A percentile compares a stretch with the other conserved stretches of the same genome.
These are phyloP conservation scores for Tephrocybe sp. DNA, from an alignment of 768 basidiomycete species.

Conservation along the genomic window DNA sequence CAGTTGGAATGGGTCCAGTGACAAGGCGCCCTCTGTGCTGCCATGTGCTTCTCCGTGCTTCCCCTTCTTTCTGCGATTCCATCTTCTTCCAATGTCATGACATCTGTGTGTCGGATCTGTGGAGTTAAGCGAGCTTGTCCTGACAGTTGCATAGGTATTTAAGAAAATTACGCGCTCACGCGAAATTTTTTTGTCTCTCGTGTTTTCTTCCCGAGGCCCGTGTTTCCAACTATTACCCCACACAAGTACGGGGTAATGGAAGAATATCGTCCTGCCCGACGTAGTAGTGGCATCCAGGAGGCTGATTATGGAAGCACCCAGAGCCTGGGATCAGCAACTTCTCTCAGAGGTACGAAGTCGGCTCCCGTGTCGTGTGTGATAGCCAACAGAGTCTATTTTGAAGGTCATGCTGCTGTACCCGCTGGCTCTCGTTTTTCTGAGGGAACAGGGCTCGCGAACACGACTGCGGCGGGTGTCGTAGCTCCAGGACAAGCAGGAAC, in stretches of 20 bases:
- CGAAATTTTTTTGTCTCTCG: slow-evolving; percentile 11
- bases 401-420: slow-evolving; percentile 34
- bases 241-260: slow-evolving; percentile 30
- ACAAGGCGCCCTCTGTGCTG: slow-evolving; percentile 13
- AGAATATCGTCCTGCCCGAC: slow-evolving; percentile 29
- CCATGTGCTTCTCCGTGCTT: slow-evolving; percentile 28
- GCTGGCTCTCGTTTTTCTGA: slow-evolving; percentile 28
- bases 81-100: too few species aligned
- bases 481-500: slow-evolving; percentile 11
- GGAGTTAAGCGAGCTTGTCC: slow-evolving; percentile 5
- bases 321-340: slow-evolving; percentile 30
- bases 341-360: slow-evolving; percentile 30
- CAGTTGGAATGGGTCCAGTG: slow-evolving; percentile 19
- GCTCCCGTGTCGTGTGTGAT: not conserved
- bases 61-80: slow-evolving; percentile 20
- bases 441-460: slow-evolving; percentile 19
- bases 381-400: not conserved
- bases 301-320: slow-evolving; percentile 25
- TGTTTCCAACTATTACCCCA: slow-evolving; percentile 11
- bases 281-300: slow-evolving; percentile 34
- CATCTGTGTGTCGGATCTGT: slow-evolving; percentile 13
- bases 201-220: slow-evolving; percentile 13
- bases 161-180: slow-evolving; percentile 11
- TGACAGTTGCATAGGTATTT: slow-evolving; percentile 12
- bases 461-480: slow-evolving; percentile 22